phyloP scores from a whole-genome alignment of 495 filamentous ascomycete species.

The Recurvomyces mirabilis region DNA sequence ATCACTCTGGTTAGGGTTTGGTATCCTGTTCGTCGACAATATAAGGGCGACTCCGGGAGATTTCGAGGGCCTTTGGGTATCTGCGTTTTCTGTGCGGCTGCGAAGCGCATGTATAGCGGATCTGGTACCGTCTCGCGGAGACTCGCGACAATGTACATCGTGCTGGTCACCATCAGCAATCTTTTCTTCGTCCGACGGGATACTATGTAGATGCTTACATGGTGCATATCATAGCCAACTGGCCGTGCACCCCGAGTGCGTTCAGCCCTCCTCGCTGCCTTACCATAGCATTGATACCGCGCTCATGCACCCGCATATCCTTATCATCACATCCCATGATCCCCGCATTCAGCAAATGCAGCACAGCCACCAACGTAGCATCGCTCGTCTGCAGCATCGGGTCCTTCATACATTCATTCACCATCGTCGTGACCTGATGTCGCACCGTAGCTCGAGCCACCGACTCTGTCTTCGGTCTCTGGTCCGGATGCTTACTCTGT shows the following conservation, averaged over 20 bases:
- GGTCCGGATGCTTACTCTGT: not conserved
- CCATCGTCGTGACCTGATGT: conserved; percentile 24
- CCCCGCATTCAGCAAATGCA: conserved; percentile 27
- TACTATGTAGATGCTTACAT: conserved; percentile 8
- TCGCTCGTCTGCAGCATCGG: conserved; percentile 15
- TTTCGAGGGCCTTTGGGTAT: no score
- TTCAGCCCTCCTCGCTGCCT: conserved; percentile 23
- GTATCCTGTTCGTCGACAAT: no score
- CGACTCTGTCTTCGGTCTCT: conserved; percentile 12
- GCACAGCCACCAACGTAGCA: conserved; percentile 25
- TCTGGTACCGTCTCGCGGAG: no score
- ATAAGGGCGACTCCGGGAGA: no score
- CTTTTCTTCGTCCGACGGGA: not conserved
- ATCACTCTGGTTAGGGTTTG: no score
- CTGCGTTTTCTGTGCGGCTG: no score
- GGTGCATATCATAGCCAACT: conserved; percentile 12
- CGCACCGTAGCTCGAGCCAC: conserved; percentile 19
- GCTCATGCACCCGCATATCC: conserved; percentile 21
- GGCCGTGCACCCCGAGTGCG: conserved; percentile 8
- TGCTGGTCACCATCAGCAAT: not conserved
- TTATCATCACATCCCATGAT: conserved; percentile 23
- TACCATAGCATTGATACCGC: conserved; percentile 23
- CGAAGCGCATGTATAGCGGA: no score
- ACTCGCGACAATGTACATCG: conserved; percentile 5
- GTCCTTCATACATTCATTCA: conserved; percentile 22